phyloP scores from a whole-genome alignment of 306 rosid genomes.

The Trichosanthes cucumerina region DNA sequence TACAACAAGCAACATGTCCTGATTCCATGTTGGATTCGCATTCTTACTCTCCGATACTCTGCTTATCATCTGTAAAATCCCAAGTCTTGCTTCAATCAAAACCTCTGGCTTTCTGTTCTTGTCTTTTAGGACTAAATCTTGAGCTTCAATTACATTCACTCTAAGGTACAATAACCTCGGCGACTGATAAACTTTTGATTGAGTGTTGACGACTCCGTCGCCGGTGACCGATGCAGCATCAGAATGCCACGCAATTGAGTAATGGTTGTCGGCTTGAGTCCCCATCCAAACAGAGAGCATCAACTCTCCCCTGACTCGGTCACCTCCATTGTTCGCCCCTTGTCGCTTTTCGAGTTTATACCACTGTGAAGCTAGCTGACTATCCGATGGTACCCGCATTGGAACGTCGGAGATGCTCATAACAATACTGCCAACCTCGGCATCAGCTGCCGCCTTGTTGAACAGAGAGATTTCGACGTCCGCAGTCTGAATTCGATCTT shows the following conservation, averaged over 20 bases:
- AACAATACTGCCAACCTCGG: constrained; percentile 4
- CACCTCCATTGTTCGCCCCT: not conserved
- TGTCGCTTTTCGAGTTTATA: constrained; percentile 18
- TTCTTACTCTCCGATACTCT: constrained; percentile 19
- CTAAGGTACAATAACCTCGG: constrained; percentile 43
- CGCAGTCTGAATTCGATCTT: constrained; percentile 13
- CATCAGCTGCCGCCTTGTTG: constrained; percentile 6
- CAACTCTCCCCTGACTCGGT: constrained; percentile 22
- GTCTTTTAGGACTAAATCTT: constrained; percentile 18
- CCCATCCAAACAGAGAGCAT: constrained; percentile 50
- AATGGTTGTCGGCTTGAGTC: constrained; percentile 32
- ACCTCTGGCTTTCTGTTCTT: constrained; percentile 13
- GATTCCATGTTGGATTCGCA: constrained; percentile 31
- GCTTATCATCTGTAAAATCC: constrained; percentile 20
- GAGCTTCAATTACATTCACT: constrained; percentile 35
- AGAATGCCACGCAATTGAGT: constrained; percentile 8
- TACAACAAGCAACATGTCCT: constrained; percentile 38
- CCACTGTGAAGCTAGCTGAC: constrained; percentile 22
- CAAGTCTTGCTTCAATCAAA: constrained; percentile 29
- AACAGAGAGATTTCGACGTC: constrained; percentile 14
- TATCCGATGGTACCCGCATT: constrained; percentile 27
- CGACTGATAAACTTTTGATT: constrained; percentile 18
- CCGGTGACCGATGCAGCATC: not conserved
- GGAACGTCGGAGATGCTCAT: constrained; percentile 27
- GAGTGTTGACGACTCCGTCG: not conserved